These are phyloP conservation scores for Digitaria exilis DNA, from an alignment of 202 grass and related monocot genomes.

Conservation along the genomic window DNA sequence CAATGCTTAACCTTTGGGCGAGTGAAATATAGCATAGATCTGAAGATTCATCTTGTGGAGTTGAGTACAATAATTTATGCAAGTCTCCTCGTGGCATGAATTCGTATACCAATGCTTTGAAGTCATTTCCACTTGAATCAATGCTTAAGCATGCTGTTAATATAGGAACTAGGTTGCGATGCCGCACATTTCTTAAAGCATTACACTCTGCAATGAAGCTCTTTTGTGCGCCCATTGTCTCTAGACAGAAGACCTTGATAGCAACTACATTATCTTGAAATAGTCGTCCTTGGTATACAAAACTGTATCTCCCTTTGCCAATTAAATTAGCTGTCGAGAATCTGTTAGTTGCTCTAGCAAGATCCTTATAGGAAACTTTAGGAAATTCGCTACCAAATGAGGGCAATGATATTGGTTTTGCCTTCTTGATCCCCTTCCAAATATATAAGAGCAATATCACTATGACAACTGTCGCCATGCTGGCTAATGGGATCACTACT, in stretches of 20 bases:
- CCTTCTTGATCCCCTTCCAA: not conserved
- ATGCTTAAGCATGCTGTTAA: not conserved
- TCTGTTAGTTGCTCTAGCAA: conserved; percentile 33
- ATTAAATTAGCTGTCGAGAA: conserved; percentile 33
- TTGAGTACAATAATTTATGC: not conserved
- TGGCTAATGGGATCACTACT: not conserved
- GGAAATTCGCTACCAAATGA: not conserved
- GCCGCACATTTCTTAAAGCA: conserved; percentile 8
- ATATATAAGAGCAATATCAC: not conserved
- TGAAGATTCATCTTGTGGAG: not conserved
- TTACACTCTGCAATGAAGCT: conserved; percentile 18
- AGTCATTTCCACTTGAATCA: conserved; percentile 10
- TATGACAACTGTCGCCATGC: not conserved
- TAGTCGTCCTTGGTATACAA: not conserved
- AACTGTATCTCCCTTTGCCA: conserved; percentile 24
- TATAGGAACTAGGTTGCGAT: not conserved
- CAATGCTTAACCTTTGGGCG: not conserved
- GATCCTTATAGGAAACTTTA: conserved; percentile 44
- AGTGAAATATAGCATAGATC: not conserved
- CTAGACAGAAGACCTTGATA: not conserved
- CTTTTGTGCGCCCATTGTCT: not conserved
- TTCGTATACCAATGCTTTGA: not conserved
- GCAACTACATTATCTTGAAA: conserved; percentile 11
- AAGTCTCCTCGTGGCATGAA: conserved; percentile 6
- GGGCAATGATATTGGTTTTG: not conserved